These are phyloP conservation scores for Saccharomycopsis sp. DNA, from an alignment of 805 yeast species.

Conservation along the genomic window DNA sequence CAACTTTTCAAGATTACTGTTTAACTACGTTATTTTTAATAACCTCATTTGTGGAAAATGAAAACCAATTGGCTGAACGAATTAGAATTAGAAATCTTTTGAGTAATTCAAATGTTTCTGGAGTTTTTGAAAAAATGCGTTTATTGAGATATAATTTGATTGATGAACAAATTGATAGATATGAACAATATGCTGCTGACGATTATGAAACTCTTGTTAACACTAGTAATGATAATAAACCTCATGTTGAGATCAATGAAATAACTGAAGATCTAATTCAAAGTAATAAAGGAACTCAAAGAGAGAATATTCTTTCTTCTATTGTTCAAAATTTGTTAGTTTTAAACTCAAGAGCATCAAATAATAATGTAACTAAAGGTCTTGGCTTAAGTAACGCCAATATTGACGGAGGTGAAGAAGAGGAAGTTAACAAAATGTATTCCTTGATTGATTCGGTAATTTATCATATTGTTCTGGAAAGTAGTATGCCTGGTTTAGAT, in stretches of 20 bases:
- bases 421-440: slow-evolving; percentile 22
- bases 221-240: slow-evolving; percentile 1
- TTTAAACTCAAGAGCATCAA: slow-evolving; percentile 21
- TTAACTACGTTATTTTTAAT: slow-evolving; percentile 16
- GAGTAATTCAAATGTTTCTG: slow-evolving; percentile 1
- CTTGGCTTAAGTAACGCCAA: not conserved
- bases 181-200: slow-evolving; percentile 41
- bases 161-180: slow-evolving; percentile 55
- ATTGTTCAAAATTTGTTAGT: slow-evolving; percentile 47
- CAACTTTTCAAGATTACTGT: slow-evolving; percentile 14
- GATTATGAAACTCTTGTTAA: slow-evolving; percentile 39
- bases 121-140: slow-evolving; percentile 40
- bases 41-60: slow-evolving; percentile 16
- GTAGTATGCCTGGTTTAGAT: slow-evolving; percentile 38
- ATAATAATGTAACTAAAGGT: not conserved
- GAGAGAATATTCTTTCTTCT: slow-evolving; percentile 39
- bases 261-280: slow-evolving; percentile 31
- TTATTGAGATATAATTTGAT: slow-evolving; percentile 46
- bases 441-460: slow-evolving; percentile 56
- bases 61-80: slow-evolving; percentile 17
- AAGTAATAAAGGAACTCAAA: slow-evolving; percentile 38
- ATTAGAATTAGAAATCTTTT: slow-evolving; percentile 11
- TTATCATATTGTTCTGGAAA: slow-evolving; percentile 15
- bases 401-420: slow-evolving; percentile 19
- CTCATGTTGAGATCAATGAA: slow-evolving; percentile 14